A percentile compares a stretch with the other conserved stretches of the same genome.
phyloP scores from a whole-genome alignment of 163 green algal genomes.

The Scenedesmus sp. region DNA sequence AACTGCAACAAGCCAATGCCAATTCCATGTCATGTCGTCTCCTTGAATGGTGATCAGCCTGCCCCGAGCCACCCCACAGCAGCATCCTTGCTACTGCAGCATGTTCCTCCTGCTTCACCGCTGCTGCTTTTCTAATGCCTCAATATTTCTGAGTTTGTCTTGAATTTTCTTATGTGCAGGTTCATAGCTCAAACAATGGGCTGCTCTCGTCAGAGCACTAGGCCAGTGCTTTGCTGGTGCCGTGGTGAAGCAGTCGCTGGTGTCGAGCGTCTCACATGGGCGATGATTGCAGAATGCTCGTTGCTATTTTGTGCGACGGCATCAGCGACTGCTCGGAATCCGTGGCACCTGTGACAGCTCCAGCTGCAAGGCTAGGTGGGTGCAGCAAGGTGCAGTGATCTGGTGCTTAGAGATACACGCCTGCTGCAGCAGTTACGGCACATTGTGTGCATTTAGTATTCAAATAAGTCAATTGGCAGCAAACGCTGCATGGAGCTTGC shows the following conservation, averaged over 20 bases:
- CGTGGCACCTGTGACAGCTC: background rate
- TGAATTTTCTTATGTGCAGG: background rate
- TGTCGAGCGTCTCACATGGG: background rate
- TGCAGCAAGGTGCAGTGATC: background rate
- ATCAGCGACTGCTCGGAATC: background rate
- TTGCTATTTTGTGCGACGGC: background rate
- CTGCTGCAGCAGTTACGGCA: background rate
- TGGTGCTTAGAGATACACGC: background rate
- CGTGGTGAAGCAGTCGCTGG: background rate
- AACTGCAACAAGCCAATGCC: too few relatives aligned
- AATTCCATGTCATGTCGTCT: too few relatives aligned
- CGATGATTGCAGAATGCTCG: background rate
- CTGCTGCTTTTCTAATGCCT: background rate
- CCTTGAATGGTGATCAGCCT: background rate
- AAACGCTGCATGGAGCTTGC: too few relatives aligned
- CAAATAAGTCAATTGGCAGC: too few relatives aligned
- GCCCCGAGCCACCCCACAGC: background rate
- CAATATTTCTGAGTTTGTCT: background rate
- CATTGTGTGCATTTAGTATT: too few relatives aligned
- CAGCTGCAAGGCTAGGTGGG: background rate
- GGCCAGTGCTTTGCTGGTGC: background rate
- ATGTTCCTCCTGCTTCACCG: background rate
- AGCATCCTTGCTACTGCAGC: background rate
- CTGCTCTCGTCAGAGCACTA: constrained; percentile 4
- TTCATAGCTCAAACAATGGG: background rate